Evolutionary conservation across 2,329 filamentous ascomycete genomes (phyloP), one percentile per base, ranked within the genome.

Genomic region (Chaetomiaceae sp.): DNA sequence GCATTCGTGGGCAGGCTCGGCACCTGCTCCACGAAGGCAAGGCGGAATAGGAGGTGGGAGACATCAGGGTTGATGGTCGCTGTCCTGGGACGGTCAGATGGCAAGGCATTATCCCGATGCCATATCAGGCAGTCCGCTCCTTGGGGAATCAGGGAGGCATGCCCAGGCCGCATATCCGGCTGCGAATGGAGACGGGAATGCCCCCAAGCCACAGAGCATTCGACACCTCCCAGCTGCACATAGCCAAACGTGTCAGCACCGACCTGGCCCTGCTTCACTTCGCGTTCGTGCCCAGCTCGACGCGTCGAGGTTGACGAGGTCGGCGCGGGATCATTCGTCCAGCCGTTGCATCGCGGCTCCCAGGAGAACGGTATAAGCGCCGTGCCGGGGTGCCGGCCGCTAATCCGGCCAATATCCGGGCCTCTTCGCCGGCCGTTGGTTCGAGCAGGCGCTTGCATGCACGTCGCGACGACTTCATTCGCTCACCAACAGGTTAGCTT

Each of bases 351-450:
- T 40, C 46, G 40, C 25, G 31, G 47, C 12, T 47, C 53, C 47
- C 47, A 40, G 20, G 47, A 6, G 39, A 19, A 20, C 23, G 53
- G 53, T 39, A 25, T 37, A 55, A 55, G 53, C 53, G 53, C 53
- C 53, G 53, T 22, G 23, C 42, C 29, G 38, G 37, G 29, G n/a
- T 14, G 47, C 23, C 20, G 23, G 33, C 52, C 40, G 29, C 22
- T 9, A 20, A 45, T 29, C 29, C 33, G 23, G 36, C 47, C 53
- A 37, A 51, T 47, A 27, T 42, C 42, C 36, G 37, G 27, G 20
- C 12, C 31, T 22, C 8, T 14, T 29, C 19, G 15, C 3, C 22
- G 27, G 7, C 27, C 17, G 53, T 55, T 51, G 47, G 53, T 55
- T 55, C 38, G 47, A 48, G 53, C 29, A 51, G 29, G 53, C 53